Percentiles rank a stretch among this genome's conserved stretches.
Evolutionary conservation across 2,329 filamentous ascomycete species (phyloP).

Genomic region (Xylariaceae sp.): DNA sequence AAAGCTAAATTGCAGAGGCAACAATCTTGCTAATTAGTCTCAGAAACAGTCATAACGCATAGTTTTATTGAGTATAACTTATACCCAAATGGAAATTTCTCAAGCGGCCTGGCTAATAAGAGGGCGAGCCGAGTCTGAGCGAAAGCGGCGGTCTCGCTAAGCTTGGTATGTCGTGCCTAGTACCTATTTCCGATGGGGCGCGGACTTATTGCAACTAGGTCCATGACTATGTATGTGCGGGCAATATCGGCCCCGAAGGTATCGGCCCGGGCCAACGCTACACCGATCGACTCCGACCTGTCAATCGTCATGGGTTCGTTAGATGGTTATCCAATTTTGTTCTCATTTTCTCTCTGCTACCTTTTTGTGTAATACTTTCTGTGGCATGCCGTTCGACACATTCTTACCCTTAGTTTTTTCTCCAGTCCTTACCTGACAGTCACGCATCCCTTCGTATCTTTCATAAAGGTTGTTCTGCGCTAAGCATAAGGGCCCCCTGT

Average conservation of each 20-base stretch:
- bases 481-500: neutral
- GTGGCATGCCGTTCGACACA: neutral
- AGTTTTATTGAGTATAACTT: too few relatives aligned
- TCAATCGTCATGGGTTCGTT: conserved; percentile 16
- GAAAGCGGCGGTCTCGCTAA: too few relatives aligned
- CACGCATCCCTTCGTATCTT: neutral
- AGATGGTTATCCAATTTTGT: conserved; percentile 10
- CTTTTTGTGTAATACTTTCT: too few relatives aligned
- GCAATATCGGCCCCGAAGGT: conserved; percentile 24
- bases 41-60: too few relatives aligned
- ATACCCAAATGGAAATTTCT: too few relatives aligned
- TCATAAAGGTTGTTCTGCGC: neutral
- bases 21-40: too few relatives aligned
- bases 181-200: conserved; percentile 2
- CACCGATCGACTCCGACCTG: conserved; percentile 19
- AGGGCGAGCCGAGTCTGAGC: too few relatives aligned
- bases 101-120: too few relatives aligned
- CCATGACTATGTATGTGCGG: too few relatives aligned
- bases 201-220: conserved; percentile 26
- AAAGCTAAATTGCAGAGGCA: too few relatives aligned
- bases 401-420: neutral
- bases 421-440: too few relatives aligned
- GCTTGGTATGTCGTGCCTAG: too few relatives aligned
- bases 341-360: neutral
- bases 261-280: conserved; percentile 10